Evolutionary conservation across 495 filamentous ascomycete genomes (phyloP).

Genomic region (Xylona heveae): DNA sequence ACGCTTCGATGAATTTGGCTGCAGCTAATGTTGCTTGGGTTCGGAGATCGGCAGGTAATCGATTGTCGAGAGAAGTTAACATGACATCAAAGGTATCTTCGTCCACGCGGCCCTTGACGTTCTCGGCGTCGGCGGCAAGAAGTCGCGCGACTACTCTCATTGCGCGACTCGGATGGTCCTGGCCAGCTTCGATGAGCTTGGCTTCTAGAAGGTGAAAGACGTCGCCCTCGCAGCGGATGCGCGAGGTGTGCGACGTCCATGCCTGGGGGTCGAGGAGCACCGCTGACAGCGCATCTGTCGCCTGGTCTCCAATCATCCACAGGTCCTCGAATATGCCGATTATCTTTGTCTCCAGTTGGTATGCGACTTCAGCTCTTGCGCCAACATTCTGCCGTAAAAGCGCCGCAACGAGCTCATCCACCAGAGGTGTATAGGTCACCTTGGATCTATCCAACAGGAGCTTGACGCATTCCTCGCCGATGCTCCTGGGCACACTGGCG

Average conservation of each 20-base stretch:
- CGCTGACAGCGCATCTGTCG: conserved; percentile 32
- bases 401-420: conserved; percentile 37
- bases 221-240: conserved; percentile 30
- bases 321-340: conserved; percentile 31
- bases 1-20: conserved; percentile 58
- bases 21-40: conserved; percentile 56
- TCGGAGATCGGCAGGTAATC: conserved; percentile 41
- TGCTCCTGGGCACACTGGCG: conserved; percentile 25
- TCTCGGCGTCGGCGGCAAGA: conserved; percentile 32
- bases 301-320: conserved; percentile 37
- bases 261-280: conserved; percentile 31
- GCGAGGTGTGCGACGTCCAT: conserved; percentile 31
- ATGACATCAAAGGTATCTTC: conserved; percentile 62
- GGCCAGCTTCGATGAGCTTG: conserved; percentile 38
- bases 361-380: conserved; percentile 32
- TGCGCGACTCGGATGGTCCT: conserved; percentile 33
- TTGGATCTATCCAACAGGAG: conserved; percentile 26
- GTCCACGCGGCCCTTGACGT: conserved; percentile 47
- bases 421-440: conserved; percentile 18
- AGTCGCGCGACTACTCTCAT: conserved; percentile 41
- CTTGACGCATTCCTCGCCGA: conserved; percentile 31
- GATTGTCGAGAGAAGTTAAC: conserved; percentile 53
- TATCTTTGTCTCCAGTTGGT: conserved; percentile 24
- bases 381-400: conserved; percentile 31
- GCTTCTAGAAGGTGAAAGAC: conserved; percentile 45